phyloP scores from a whole-genome alignment of 163 green algal species.

The Scenedesmus sp. region DNA sequence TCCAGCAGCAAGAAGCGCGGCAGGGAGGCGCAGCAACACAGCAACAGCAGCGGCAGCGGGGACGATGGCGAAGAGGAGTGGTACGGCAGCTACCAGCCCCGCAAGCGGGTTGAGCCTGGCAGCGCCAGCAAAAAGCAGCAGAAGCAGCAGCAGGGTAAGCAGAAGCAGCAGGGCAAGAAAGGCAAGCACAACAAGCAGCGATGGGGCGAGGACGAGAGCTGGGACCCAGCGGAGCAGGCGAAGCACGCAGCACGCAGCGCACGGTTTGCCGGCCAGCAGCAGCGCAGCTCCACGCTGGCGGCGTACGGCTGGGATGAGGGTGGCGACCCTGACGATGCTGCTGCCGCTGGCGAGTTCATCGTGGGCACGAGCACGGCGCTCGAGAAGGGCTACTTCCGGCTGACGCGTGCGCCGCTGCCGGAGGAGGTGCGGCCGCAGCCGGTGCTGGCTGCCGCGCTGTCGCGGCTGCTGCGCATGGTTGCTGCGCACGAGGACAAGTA shows the following conservation, averaged over 20 bases:
- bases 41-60: conserved; percentile 13
- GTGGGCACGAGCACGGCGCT: conserved; percentile 79
- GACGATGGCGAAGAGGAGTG: not conserved
- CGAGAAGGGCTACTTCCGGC: conserved; percentile 94
- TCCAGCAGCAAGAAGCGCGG: conserved; percentile 13
- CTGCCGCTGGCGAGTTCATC: conserved; percentile 19
- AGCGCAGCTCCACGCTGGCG: conserved; percentile 12
- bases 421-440: conserved; percentile 79
- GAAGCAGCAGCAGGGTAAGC: conserved; percentile 27
- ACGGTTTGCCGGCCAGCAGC: conserved; percentile 62
- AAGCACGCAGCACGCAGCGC: conserved; percentile 56
- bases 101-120: not conserved
- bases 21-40: not conserved
- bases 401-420: conserved; percentile 86
- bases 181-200: conserved; percentile 27
- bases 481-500: conserved; percentile 27
- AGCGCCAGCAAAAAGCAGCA: conserved; percentile 55
- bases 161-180: conserved; percentile 36
- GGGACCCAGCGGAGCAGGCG: conserved; percentile 37
- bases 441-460: conserved; percentile 79
- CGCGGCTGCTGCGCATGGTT: conserved; percentile 77
- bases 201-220: not conserved
- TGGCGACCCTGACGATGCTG: not conserved
- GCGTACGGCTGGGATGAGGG: conserved; percentile 52
- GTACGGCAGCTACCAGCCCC: conserved; percentile 25